These are phyloP conservation scores for Pythium scleroteichum DNA, from an alignment of 352 stramenopile species.

Conservation along the genomic window DNA sequence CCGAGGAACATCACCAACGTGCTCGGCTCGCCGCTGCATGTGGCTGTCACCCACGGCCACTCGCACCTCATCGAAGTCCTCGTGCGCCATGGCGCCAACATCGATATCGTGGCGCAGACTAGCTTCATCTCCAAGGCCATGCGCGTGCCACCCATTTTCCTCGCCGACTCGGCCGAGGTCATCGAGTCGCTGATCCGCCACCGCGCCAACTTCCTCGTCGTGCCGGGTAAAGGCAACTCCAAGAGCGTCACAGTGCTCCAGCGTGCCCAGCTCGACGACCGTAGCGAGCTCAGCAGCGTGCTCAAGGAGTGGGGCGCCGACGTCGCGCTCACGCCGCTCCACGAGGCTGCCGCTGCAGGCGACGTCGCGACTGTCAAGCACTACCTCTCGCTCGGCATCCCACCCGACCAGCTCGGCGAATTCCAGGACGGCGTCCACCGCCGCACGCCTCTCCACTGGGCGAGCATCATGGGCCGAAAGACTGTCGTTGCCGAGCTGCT, in stretches of 20 bases:
- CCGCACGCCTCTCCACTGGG: conserved; percentile 77
- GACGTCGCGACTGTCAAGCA: conserved; percentile 55
- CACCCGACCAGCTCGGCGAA: conserved; percentile 66
- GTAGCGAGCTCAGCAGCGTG: conserved; percentile 51
- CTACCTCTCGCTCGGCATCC: conserved; percentile 53
- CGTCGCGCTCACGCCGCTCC: conserved; percentile 74
- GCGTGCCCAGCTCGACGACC: conserved; percentile 59
- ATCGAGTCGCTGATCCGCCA: conserved; percentile 63
- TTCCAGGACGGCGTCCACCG: conserved; percentile 61
- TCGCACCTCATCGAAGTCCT: conserved; percentile 61
- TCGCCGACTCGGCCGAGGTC: conserved; percentile 72
- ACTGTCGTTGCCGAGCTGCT: conserved; percentile 58
- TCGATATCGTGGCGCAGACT: conserved; percentile 60
- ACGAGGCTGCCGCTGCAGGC: conserved; percentile 60
- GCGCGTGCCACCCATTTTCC: conserved; percentile 71
- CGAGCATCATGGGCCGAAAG: conserved; percentile 61
- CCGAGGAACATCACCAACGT: conserved; percentile 69
- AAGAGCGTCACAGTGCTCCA: conserved; percentile 78
- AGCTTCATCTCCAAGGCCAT: conserved; percentile 70
- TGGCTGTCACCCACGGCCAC: conserved; percentile 68
- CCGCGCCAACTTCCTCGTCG: conserved; percentile 67
- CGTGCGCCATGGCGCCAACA: conserved; percentile 53
- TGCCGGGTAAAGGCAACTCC: conserved; percentile 59
- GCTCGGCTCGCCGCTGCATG: conserved; percentile 64
- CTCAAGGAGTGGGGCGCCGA: conserved; percentile 77